These are phyloP conservation scores for Salix suchowensis DNA, from an alignment of 345 rosid species.

Conservation along the genomic window DNA sequence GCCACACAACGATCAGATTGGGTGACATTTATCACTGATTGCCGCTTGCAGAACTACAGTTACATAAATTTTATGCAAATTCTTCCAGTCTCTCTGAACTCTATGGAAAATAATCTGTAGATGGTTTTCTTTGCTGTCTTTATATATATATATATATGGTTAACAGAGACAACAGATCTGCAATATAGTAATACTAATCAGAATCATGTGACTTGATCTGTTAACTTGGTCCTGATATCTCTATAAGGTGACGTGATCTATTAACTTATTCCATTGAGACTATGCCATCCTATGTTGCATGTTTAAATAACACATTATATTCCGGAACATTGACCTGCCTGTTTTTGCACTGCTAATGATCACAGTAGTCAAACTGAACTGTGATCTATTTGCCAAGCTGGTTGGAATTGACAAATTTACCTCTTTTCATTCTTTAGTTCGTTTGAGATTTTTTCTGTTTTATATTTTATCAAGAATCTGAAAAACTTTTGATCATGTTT, in stretches of 20 bases:
- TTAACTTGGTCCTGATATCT: background rate
- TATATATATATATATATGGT: background rate
- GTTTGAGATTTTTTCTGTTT: background rate
- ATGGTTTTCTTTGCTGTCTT: background rate
- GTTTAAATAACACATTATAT: background rate
- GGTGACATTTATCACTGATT: background rate
- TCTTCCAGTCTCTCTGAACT: background rate
- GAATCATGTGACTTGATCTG: background rate
- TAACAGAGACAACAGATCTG: background rate
- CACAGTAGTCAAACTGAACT: background rate
- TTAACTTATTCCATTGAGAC: background rate
- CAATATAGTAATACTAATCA: background rate
- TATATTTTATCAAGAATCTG: background rate
- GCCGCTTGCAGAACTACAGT: background rate
- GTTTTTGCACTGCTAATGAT: background rate
- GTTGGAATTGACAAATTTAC: background rate
- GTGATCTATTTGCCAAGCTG: background rate
- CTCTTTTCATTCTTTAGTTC: background rate
- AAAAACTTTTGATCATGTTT: constrained; percentile 5
- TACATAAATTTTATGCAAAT: background rate
- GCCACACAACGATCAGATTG: background rate
- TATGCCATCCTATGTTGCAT: background rate
- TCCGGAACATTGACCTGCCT: background rate
- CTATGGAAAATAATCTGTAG: background rate
- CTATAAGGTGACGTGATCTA: background rate